Percentiles rank a stretch among this genome's conserved stretches.
Conservation (phyloP, 1,284 basidiomycete genomes). For the Inonotus obliquus region DNA sequence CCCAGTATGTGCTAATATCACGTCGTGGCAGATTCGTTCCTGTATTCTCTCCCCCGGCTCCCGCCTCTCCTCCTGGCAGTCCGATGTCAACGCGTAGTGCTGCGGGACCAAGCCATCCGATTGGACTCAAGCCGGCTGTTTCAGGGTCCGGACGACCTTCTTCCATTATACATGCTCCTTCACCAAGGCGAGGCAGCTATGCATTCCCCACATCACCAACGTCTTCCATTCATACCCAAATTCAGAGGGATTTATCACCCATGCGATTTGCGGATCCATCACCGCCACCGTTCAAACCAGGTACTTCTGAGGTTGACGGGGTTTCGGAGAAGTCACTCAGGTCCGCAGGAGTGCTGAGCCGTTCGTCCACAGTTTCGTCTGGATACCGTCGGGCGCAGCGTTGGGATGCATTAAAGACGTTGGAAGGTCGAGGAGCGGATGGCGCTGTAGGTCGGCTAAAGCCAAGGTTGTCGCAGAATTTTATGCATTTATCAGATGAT, state of each 20-base stretch:
- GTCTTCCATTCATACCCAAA: background rate
- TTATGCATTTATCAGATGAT: conserved; percentile 24
- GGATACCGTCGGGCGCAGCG: conserved; percentile 31
- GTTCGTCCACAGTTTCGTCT: conserved; percentile 23
- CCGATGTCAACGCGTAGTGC: conserved; percentile 8
- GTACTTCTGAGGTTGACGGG: background rate
- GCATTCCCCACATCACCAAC: conserved; percentile 16
- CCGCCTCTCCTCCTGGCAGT: conserved; percentile 5
- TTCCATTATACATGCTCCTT: conserved; percentile 1
- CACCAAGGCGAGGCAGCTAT: background rate
- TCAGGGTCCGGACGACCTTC: background rate
- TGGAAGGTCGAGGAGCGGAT: conserved; percentile 48
- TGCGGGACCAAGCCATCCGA: conserved; percentile 1
- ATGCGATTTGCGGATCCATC: conserved; percentile 15
- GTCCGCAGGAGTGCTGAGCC: conserved; percentile 11
- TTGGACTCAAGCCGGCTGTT: background rate
- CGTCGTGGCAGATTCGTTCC: conserved; percentile 4
- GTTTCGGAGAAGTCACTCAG: conserved; percentile 1
- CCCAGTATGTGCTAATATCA: background rate
- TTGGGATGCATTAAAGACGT: conserved; percentile 52
- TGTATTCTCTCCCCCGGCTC: conserved; percentile 10
- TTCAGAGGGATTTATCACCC: conserved; percentile 12
- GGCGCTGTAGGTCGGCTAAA: conserved; percentile 18
- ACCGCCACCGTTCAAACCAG: conserved; percentile 17
- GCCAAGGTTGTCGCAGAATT: conserved; percentile 21